These are phyloP conservation scores for Urostyla sp. DNA, from an alignment of 73 alveolate species.

Conservation along the genomic window DNA sequence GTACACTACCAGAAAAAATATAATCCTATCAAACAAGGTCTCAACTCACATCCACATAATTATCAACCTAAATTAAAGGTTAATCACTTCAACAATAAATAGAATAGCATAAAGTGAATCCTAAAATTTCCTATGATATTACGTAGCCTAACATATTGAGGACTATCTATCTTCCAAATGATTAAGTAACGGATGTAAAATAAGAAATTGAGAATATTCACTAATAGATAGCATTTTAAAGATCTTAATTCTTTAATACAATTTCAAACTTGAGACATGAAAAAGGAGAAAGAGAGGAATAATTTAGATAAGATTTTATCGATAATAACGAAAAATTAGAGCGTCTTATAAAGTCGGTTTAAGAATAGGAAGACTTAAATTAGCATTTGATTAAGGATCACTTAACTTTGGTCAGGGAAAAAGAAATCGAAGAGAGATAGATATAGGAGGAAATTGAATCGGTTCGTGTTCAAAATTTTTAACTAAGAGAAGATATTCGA, in stretches of 20 bases:
- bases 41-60: background rate
- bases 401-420: conserved; percentile 32
- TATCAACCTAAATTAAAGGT: background rate
- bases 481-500: conserved; percentile 42
- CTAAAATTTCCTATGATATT: conserved; percentile 40
- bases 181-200: conserved; percentile 50
- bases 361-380: conserved; percentile 61
- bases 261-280: conserved; percentile 20
- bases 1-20: conserved; percentile 53
- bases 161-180: conserved; percentile 65
- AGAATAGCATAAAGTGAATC: conserved; percentile 46
- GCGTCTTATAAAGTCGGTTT: conserved; percentile 4
- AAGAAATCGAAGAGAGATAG: conserved; percentile 47
- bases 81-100: background rate
- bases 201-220: conserved; percentile 48
- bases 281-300: conserved; percentile 49
- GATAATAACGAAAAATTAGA: conserved; percentile 35
- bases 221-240: conserved; percentile 26
- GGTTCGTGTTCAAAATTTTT: conserved; percentile 41
- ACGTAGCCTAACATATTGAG: conserved; percentile 50
- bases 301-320: conserved; percentile 4
- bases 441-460: conserved; percentile 63
- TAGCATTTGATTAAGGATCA: conserved; percentile 36
- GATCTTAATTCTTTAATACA: conserved; percentile 26
- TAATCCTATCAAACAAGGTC: conserved; percentile 27